Percentiles rank a stretch among this genome's conserved stretches.
phyloP scores from a whole-genome alignment of 768 basidiomycete species.

The Albatrellus ellisii region DNA sequence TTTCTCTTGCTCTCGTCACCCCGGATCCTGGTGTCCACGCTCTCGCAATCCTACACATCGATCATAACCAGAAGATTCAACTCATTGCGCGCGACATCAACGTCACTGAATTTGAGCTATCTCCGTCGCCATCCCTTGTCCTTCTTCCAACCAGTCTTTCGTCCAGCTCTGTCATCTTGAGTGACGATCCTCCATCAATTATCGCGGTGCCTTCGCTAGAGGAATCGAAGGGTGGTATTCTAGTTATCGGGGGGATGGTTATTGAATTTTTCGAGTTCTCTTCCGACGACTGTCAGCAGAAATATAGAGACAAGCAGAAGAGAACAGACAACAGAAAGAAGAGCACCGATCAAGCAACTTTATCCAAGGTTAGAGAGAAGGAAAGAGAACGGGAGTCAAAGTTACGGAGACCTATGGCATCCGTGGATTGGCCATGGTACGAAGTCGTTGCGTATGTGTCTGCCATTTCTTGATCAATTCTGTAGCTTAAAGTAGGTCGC shows the following conservation, averaged over 20 bases:
- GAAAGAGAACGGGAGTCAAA: conserved; percentile 41
- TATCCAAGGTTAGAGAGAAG: conserved; percentile 36
- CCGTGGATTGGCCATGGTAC: conserved; percentile 66
- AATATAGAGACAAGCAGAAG: conserved; percentile 41
- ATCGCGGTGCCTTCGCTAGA: conserved; percentile 23
- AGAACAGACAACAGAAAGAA: conserved; percentile 38
- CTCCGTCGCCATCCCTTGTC: conserved; percentile 29
- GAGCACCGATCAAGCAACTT: conserved; percentile 29
- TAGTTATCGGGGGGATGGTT: conserved; percentile 57
- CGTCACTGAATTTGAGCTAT: conserved; percentile 36
- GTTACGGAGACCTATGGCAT: conserved; percentile 39
- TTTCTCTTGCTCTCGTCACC: conserved; percentile 52
- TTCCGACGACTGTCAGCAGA: conserved; percentile 31
- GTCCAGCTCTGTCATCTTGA: conserved; percentile 25
- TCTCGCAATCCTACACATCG: conserved; percentile 56
- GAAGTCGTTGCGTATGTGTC: conserved; percentile 51
- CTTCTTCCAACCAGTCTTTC: conserved; percentile 43
- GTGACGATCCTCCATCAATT: conserved; percentile 16
- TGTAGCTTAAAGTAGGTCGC: conserved; percentile 1
- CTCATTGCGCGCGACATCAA: conserved; percentile 46
- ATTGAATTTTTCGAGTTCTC: conserved; percentile 50
- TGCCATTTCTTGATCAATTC: neutral
- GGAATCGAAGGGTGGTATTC: conserved; percentile 39
- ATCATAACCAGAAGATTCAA: conserved; percentile 49
- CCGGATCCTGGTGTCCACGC: conserved; percentile 28